Percentiles rank a stretch among this genome's conserved stretches.
Conservation (phyloP, 2,329 filamentous ascomycete species). For the Cryphonectria carpinicola region DNA sequence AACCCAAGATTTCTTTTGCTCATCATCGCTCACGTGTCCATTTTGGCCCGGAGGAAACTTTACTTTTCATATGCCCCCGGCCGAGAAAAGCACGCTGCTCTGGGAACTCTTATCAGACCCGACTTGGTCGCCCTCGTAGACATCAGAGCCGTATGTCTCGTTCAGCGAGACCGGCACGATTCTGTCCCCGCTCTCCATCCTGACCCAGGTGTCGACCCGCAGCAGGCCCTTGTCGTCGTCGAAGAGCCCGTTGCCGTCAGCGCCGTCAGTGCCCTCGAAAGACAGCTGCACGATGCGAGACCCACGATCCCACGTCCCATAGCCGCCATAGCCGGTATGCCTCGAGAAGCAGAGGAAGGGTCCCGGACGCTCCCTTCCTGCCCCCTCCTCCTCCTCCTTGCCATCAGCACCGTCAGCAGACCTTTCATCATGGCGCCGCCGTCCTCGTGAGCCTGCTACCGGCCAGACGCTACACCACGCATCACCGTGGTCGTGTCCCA, state of each 20-base stretch:
- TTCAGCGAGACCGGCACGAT: conserved; percentile 28
- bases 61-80: neutral
- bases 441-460: conserved; percentile 1
- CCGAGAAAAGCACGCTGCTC: neutral
- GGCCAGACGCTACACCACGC: conserved; percentile 47
- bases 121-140: neutral
- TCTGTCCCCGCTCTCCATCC: conserved; percentile 25
- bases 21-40: no score
- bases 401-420: conserved; percentile 24
- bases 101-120: neutral
- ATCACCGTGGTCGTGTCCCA: conserved; percentile 61
- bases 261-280: conserved; percentile 21
- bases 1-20: no score
- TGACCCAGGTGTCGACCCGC: conserved; percentile 28
- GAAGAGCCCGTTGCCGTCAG: neutral
- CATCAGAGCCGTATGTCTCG: conserved; percentile 28
- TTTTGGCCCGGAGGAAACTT: no score
- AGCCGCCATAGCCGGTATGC: conserved; percentile 29
- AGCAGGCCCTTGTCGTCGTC: conserved; percentile 7
- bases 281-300: conserved; percentile 30
- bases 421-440: neutral
- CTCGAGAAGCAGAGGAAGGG: conserved; percentile 50
- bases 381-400: conserved; percentile 33
- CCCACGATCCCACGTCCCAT: conserved; percentile 28
- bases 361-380: conserved; percentile 30